Evolutionary conservation across 129 eudicot species (phyloP), one percentile per base, ranked within the genome.

Genomic region (Deinandra increscens): DNA sequence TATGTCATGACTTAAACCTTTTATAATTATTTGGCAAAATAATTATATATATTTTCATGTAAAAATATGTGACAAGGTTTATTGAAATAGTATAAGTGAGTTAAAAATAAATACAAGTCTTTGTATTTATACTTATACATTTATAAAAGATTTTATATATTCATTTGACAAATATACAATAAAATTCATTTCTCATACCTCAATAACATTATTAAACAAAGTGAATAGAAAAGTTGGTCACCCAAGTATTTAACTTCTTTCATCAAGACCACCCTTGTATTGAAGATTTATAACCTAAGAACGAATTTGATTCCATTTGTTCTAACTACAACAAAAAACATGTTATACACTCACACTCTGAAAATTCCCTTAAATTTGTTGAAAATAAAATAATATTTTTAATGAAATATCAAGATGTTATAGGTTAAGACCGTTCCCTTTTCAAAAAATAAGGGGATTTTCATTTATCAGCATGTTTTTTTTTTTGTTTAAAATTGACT

Each of bases 81-180:
- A n/a, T n/a, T n/a, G n/a, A n/a, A n/a, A n/a, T n/a, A n/a, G n/a
- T n/a, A n/a, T n/a, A n/a, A n/a, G n/a, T n/a, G n/a, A n/a, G n/a
- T n/a, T n/a, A n/a, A n/a, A n/a, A n/a, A n/a, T n/a, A n/a, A n/a
- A n/a, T n/a, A n/a, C n/a, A n/a, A n/a, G n/a, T n/a, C n/a, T n/a
- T n/a, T n/a, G n/a, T n/a, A n/a, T n/a, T n/a, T n/a, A n/a, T n/a
- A n/a, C n/a, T n/a, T n/a, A n/a, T n/a, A n/a, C n/a, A n/a, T n/a
- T n/a, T n/a, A n/a, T n/a, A n/a, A n/a, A n/a, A n/a, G n/a, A n/a
- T n/a, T n/a, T n/a, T n/a, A n/a, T n/a, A n/a, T n/a, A n/a, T n/a
- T n/a, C n/a, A n/a, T n/a, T n/a, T n/a, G n/a, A n/a, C 54, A 81
- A 77, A 76, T 44, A 66, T 4, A 26, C 29, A 12, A 26, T 29